A percentile compares a stretch with the other conserved stretches of the same genome.
phyloP scores from a whole-genome alignment of 176 grass and related monocot species.

The Musa schizocarpa region DNA sequence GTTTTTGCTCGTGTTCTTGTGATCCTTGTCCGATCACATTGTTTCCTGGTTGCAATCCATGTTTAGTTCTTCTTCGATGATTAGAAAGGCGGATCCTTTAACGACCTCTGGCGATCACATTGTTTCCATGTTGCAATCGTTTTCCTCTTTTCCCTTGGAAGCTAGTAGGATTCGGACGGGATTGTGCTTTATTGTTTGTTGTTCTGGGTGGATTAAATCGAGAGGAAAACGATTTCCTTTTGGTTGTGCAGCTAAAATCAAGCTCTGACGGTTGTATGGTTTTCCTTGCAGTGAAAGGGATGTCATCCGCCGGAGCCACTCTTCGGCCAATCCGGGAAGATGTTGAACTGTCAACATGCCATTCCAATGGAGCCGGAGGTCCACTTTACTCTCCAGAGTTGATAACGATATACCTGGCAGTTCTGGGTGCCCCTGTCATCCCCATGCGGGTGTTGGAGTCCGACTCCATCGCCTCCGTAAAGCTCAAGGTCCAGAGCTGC shows the following conservation, averaged over 20 bases:
- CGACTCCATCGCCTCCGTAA: neutral
- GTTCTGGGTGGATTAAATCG: neutral
- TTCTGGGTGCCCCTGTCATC: neutral
- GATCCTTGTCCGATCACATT: neutral
- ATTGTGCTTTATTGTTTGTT: neutral
- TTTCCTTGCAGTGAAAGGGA: neutral
- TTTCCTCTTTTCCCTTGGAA: neutral
- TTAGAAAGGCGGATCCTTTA: neutral
- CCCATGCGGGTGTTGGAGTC: neutral
- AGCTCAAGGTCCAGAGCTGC: neutral
- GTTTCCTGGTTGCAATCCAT: neutral
- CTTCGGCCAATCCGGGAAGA: neutral
- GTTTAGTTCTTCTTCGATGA: no score
- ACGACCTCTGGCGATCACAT: neutral
- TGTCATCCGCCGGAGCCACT: constrained; percentile 4
- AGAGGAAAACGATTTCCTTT: neutral
- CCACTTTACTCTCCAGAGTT: neutral
- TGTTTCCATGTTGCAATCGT: no score
- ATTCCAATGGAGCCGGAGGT: neutral
- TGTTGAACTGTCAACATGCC: neutral
- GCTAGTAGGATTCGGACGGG: neutral
- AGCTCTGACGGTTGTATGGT: neutral
- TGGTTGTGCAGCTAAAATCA: neutral
- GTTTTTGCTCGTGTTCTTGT: neutral
- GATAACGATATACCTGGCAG: neutral